phyloP scores from a whole-genome alignment of 306 rosid genomes.

The Notholithocarpus densiflorus region DNA sequence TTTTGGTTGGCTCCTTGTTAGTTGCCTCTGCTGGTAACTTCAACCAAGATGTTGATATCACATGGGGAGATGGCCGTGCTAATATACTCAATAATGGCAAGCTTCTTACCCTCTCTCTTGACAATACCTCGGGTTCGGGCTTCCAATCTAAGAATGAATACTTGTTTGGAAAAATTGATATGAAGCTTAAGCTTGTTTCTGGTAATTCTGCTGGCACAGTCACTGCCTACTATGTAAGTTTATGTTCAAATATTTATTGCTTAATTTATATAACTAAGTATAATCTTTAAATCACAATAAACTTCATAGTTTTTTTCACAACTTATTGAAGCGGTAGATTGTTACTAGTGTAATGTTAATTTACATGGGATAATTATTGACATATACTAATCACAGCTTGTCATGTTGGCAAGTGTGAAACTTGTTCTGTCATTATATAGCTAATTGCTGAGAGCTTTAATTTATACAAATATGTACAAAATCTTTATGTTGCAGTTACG shows the following conservation, averaged over 20 bases:
- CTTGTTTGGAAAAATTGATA: background rate
- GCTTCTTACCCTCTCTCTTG: slow-evolving; percentile 61
- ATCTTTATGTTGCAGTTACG: slow-evolving; percentile 18
- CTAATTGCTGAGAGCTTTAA: background rate
- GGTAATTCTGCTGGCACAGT: background rate
- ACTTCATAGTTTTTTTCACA: too few species aligned
- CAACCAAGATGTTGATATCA: slow-evolving; percentile 46
- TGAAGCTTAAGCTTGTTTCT: background rate
- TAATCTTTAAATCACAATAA: too few species aligned
- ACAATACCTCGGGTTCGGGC: slow-evolving; percentile 66
- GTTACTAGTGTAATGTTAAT: too few species aligned
- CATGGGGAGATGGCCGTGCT: slow-evolving; percentile 73
- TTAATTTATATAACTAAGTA: background rate
- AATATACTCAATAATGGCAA: slow-evolving; percentile 50
- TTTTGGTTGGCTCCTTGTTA: background rate
- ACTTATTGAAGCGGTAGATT: too few species aligned
- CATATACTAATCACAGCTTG: too few species aligned
- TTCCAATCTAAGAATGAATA: slow-evolving; percentile 48
- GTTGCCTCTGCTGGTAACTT: slow-evolving; percentile 35
- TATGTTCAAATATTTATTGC: background rate
- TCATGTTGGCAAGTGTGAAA: too few species aligned
- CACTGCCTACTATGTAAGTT: background rate
- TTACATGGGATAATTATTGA: too few species aligned
- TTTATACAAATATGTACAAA: background rate
- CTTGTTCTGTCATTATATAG: too few species aligned